Evolutionary conservation across 805 yeast species (phyloP).

Genomic region (Candida pseudofarinosa): DNA sequence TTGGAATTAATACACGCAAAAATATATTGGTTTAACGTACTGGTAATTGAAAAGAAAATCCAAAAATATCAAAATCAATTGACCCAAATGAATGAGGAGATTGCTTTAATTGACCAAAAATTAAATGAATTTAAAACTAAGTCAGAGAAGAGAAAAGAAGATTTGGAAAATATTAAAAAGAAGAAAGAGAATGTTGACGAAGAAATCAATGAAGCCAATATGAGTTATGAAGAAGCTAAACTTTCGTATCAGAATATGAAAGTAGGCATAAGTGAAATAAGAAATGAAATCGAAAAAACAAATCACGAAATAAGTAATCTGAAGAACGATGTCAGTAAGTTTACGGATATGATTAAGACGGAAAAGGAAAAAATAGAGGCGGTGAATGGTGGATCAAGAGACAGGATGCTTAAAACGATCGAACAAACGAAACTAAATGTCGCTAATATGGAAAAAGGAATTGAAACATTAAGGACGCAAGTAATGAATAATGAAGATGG

Average conservation of each 20-base stretch:
- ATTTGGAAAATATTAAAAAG: slow-evolving; percentile 7
- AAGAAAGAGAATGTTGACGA: not conserved
- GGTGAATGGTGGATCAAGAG: slow-evolving; percentile 43
- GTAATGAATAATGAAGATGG: slow-evolving; percentile 10
- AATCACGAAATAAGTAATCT: slow-evolving; percentile 16
- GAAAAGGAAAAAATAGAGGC: slow-evolving; percentile 40
- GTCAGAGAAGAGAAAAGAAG: not conserved
- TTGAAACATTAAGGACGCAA: slow-evolving; percentile 12
- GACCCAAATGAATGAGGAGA: slow-evolving; percentile 16
- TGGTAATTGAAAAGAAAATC: slow-evolving; percentile 23
- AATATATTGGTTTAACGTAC: slow-evolving; percentile 40
- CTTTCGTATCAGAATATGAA: slow-evolving; percentile 12
- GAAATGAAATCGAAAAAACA: slow-evolving; percentile 17
- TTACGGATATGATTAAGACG: slow-evolving; percentile 17
- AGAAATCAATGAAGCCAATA: slow-evolving; percentile 5
- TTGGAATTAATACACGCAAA: slow-evolving; percentile 36
- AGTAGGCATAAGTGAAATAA: slow-evolving; percentile 13
- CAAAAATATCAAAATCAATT: slow-evolving; percentile 9
- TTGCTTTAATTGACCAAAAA: slow-evolving; percentile 12
- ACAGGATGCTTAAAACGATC: slow-evolving; percentile 20
- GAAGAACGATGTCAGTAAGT: slow-evolving; percentile 16
- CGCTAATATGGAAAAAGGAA: slow-evolving; percentile 17
- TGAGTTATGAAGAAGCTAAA: slow-evolving; percentile 9
- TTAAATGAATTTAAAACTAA: slow-evolving; percentile 3
- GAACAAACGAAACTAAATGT: slow-evolving; percentile 15